These are phyloP conservation scores for Aspergillus calidoustus DNA, from an alignment of 2,329 filamentous ascomycete species.

Conservation along the genomic window DNA sequence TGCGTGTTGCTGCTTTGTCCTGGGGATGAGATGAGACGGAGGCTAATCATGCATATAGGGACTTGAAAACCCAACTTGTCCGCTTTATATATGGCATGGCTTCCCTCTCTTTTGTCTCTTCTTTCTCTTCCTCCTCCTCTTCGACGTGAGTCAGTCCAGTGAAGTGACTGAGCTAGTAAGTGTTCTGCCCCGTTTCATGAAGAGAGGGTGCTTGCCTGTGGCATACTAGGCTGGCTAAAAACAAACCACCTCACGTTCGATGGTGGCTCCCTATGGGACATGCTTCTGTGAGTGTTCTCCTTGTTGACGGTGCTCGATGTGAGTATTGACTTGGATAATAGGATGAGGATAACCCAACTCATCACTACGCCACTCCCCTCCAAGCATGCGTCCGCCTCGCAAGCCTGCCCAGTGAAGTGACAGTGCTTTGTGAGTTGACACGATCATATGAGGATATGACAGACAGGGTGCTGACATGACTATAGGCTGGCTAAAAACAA, in stretches of 20 bases:
- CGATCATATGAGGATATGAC: neutral
- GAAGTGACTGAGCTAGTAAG: constrained; percentile 22
- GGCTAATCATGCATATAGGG: too few species aligned
- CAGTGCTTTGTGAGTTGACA: constrained; percentile 19
- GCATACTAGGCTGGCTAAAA: constrained; percentile 23
- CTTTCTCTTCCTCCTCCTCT: neutral
- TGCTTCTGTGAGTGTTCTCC: constrained; percentile 2
- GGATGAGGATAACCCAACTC: neutral
- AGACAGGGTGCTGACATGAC: neutral
- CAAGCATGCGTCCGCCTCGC: neutral
- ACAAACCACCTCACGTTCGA: neutral
- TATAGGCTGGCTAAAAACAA: constrained; percentile 23
- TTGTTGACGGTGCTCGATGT: neutral
- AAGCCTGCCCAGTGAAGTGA: constrained; percentile 18
- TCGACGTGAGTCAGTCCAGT: constrained; percentile 13
- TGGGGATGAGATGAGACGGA: too few species aligned
- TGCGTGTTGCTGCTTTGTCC: too few species aligned
- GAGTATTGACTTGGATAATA: neutral
- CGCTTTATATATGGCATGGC: neutral
- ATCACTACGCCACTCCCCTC: neutral
- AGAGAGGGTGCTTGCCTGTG: neutral
- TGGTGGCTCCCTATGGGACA: constrained; percentile 8
- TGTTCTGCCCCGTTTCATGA: neutral
- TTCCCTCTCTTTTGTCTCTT: too few species aligned
- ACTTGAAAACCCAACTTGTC: too few species aligned